Base-by-base conservation (phyloP, 495 filamentous ascomycete genomes). In the Parathielavia hyrcaniae region DNA sequence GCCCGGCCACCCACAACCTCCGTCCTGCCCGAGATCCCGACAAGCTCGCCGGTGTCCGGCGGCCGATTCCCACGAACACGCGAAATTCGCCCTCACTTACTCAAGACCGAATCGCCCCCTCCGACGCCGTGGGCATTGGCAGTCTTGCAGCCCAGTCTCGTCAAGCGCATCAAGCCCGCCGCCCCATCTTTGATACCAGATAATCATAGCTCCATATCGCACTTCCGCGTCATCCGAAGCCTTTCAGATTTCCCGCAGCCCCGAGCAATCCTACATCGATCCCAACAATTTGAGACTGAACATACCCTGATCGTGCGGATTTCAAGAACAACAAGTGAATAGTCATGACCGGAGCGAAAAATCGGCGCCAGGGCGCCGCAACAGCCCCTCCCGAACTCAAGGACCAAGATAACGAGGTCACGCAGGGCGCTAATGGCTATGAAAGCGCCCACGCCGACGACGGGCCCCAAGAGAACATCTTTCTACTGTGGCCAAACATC, bases 401-500 rank as follows among this genome's bases (percentile, higher is more conserved):
- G 52, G 55, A 14, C 8, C 35, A 55, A 14, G 55, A 55, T n/a
- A 40, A 56, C 17, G 60, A 61, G 19, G 32, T 39, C 40, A 36
- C 44, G 23, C 51, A 52, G n/a, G 67, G 66, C 41, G 72, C 55
- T 46, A 71, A 73, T 51, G 67, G 63, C 55, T 62, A 66, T 26
- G 60, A 35, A 12, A 49, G 4, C 36, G 50, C 58, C 30, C 59
- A 65, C 47, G 54, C 61, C 36, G 51, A 64, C 53, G 63, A 66
- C 39, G 61, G 58, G 53, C 48, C 73, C 9, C 69, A 78, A 38
- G 92, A 96, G 77, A 97, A 96, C 71, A 87, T 98, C 59, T 98
- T 96, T 65, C 71, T 96, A n/a, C 97, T 97, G 74, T 85, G 82
- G 63, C 93, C 93, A 7, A 98, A 98, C 64, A 73, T 97, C 23